A percentile compares a stretch with the other conserved stretches of the same genome.
Evolutionary conservation across 306 rosid genomes (phyloP).

Genomic region (Cicer judaicum): DNA sequence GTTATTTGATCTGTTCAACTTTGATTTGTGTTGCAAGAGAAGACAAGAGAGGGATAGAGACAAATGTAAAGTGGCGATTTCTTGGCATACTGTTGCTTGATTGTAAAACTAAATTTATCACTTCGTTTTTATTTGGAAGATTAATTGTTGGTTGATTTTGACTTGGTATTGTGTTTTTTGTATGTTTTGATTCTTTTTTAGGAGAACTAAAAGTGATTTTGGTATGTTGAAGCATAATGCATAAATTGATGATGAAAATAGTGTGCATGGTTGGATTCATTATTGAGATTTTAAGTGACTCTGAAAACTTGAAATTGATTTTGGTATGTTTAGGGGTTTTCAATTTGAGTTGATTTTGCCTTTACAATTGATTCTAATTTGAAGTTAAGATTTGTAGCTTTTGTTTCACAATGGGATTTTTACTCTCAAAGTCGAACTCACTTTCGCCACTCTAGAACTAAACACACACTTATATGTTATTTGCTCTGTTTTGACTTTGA

Average conservation of each 20-base stretch:
- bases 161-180: slow-evolving; percentile 24
- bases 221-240: slow-evolving; percentile 12
- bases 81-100: slow-evolving; percentile 43
- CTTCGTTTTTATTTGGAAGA: neutral
- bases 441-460: no score
- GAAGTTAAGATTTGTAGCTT: no score
- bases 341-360: no score
- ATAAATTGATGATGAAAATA: slow-evolving; percentile 19
- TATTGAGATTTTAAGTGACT: no score
- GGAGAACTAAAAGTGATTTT: no score
- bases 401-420: no score
- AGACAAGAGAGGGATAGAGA: slow-evolving; percentile 24
- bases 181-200: neutral
- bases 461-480: neutral
- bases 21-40: no score
- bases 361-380: no score
- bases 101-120: slow-evolving; percentile 30
- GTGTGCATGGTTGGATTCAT: neutral
- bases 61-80: slow-evolving; percentile 46
- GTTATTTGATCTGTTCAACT: no score
- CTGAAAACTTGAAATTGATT: no score
- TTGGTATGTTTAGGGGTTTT: no score
- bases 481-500: neutral
- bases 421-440: no score
- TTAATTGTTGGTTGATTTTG: neutral